Conservation (phyloP, 345 rosid genomes). For the Chamaenerion angustifolium region DNA sequence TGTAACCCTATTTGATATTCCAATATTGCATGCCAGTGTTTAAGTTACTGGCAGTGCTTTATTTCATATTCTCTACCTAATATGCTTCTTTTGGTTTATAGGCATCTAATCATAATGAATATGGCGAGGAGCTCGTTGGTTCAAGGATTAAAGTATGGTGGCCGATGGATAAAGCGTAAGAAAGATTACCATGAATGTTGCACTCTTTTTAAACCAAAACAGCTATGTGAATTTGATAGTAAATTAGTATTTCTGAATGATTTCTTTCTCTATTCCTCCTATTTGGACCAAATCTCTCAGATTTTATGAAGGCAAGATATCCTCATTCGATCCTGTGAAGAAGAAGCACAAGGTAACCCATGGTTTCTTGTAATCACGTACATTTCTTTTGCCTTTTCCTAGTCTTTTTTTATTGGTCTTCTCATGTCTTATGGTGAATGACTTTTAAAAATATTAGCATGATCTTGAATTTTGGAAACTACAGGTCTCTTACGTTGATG, state of each 20-base stretch:
- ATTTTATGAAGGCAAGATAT: conserved; percentile 59
- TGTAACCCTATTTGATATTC: no score
- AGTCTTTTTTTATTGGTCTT: no score
- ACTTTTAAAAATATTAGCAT: no score
- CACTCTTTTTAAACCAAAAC: no score
- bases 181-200: no score
- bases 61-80: conserved; percentile 1
- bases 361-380: no score
- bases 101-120: conserved; percentile 35
- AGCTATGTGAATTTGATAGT: no score
- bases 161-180: conserved; percentile 61
- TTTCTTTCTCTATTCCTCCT: conserved; percentile 2
- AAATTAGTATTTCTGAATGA: neutral
- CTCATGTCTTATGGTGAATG: no score
- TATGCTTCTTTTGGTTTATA: conserved; percentile 16
- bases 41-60: conserved; percentile 6
- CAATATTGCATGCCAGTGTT: no score
- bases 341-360: conserved; percentile 67
- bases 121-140: conserved; percentile 53
- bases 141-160: conserved; percentile 77
- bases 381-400: no score
- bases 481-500: conserved; percentile 68
- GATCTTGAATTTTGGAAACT: neutral
- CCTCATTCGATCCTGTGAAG: conserved; percentile 39
- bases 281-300: conserved; percentile 24